Evolutionary conservation across 1,284 basidiomycete species (phyloP).

Genomic region (Cystobasidium pallidum): DNA sequence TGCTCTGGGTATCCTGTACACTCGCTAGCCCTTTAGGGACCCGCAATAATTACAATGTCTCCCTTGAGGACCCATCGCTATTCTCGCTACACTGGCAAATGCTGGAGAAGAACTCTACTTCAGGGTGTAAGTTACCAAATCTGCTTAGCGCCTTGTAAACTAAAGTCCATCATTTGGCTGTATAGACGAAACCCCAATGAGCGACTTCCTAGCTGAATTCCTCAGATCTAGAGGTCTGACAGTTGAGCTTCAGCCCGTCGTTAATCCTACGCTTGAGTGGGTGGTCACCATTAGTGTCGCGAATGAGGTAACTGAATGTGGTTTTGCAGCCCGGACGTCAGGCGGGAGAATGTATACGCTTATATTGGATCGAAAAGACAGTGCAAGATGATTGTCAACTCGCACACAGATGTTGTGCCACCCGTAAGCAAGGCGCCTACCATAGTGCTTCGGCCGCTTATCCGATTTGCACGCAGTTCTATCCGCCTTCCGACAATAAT

Average conservation of each 20-base stretch:
- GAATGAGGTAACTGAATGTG: background rate
- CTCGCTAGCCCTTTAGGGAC: conserved; percentile 18
- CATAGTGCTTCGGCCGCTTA: background rate
- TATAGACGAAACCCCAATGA: conserved; percentile 25
- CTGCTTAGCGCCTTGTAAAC: background rate
- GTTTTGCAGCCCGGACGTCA: conserved; percentile 2
- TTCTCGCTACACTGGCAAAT: conserved; percentile 32
- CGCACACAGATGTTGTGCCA: conserved; percentile 36
- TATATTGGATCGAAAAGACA: conserved; percentile 29
- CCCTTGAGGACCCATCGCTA: conserved; percentile 26
- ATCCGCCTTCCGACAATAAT: conserved; percentile 30
- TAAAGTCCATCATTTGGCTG: background rate
- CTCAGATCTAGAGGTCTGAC: conserved; percentile 27
- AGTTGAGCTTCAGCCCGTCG: conserved; percentile 24
- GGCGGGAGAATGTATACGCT: conserved; percentile 36
- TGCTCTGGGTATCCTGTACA: background rate
- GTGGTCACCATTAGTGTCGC: background rate
- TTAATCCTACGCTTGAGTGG: conserved; percentile 29
- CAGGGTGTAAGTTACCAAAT: conserved; percentile 14
- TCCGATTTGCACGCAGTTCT: background rate
- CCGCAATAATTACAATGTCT: conserved; percentile 35
- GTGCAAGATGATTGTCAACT: conserved; percentile 26
- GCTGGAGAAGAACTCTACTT: conserved; percentile 31
- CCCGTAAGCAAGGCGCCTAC: conserved; percentile 12
- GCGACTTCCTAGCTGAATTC: conserved; percentile 19